phyloP scores from a whole-genome alignment of 108 stramenopile genomes.

The Skeletonema tropicum region DNA sequence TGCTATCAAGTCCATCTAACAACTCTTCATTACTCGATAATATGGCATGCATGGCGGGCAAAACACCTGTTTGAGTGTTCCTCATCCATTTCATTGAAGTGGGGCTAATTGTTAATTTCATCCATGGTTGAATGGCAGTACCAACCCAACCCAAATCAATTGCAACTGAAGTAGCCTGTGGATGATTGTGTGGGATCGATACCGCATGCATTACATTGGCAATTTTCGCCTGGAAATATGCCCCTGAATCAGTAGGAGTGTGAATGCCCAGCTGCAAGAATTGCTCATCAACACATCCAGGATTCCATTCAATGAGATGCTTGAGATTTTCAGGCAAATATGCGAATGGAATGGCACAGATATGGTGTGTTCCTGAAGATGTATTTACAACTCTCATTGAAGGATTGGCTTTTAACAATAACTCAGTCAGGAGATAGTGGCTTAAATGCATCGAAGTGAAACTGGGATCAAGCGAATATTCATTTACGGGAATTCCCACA shows the following conservation, averaged over 20 bases:
- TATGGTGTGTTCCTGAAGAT: conserved; percentile 36
- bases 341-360: conserved; percentile 35
- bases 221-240: conserved; percentile 46
- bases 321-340: conserved; percentile 5
- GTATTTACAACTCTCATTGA: conserved; percentile 40
- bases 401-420: conserved; percentile 31
- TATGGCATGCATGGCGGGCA: conserved; percentile 38
- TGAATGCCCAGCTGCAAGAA: conserved; percentile 18
- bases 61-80: conserved; percentile 19
- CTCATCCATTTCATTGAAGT: conserved; percentile 42
- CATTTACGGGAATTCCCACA: conserved; percentile 20
- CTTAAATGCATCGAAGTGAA: conserved; percentile 48
- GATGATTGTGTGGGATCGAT: conserved; percentile 34
- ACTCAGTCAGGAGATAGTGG: conserved; percentile 37
- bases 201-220: conserved; percentile 49
- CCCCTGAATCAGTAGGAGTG: conserved; percentile 20
- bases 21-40: conserved; percentile 34
- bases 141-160: conserved; percentile 52
- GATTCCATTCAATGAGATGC: conserved; percentile 1
- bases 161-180: conserved; percentile 23
- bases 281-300: conserved; percentile 40
- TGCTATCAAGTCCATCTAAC: conserved; percentile 7
- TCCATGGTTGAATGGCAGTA: conserved; percentile 41
- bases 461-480: conserved; percentile 30
- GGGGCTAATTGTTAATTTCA: conserved; percentile 27